Conservation (phyloP, 208 protist species). For the Trypanosoma avium region DNA sequence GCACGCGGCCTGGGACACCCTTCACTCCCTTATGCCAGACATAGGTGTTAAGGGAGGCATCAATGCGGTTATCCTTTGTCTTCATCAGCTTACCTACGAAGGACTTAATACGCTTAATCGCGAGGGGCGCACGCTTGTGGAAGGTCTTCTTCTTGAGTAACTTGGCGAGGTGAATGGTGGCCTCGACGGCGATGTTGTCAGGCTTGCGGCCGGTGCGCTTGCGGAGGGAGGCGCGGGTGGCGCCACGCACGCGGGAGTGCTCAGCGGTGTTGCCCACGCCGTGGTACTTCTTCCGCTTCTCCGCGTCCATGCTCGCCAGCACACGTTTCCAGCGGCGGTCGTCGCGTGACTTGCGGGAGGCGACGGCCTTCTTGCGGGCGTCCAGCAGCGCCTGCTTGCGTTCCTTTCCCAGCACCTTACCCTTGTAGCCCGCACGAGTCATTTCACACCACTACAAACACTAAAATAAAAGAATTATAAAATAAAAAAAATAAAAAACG, state of each 20-base stretch:
- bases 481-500: slow-evolving; percentile 2
- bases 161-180: slow-evolving; percentile 98
- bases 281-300: slow-evolving; percentile 84
- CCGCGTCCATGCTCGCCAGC: slow-evolving; percentile 83
- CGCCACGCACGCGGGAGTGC: slow-evolving; percentile 83
- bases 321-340: slow-evolving; percentile 90
- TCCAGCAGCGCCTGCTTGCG: slow-evolving; percentile 79
- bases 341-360: slow-evolving; percentile 80
- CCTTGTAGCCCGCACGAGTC: slow-evolving; percentile 80
- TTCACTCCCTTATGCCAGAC: slow-evolving; percentile 97
- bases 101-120: slow-evolving; percentile 94
- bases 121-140: slow-evolving; percentile 96
- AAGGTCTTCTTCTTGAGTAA: slow-evolving; percentile 95
- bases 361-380: slow-evolving; percentile 64
- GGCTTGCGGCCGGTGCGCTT: slow-evolving; percentile 84
- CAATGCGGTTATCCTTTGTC: slow-evolving; percentile 97
- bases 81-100: slow-evolving; percentile 96
- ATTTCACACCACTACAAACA: slow-evolving; percentile 35
- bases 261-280: slow-evolving; percentile 86
- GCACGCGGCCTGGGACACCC: slow-evolving; percentile 93
- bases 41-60: slow-evolving; percentile 96
- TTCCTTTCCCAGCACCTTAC: slow-evolving; percentile 80
- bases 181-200: slow-evolving; percentile 93
- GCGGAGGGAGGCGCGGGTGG: slow-evolving; percentile 78
- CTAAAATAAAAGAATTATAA: slow-evolving; percentile 1